A percentile compares a stretch with the other conserved stretches of the same genome.
Conservation (phyloP, 306 rosid genomes). For the Cercis canadensis region DNA sequence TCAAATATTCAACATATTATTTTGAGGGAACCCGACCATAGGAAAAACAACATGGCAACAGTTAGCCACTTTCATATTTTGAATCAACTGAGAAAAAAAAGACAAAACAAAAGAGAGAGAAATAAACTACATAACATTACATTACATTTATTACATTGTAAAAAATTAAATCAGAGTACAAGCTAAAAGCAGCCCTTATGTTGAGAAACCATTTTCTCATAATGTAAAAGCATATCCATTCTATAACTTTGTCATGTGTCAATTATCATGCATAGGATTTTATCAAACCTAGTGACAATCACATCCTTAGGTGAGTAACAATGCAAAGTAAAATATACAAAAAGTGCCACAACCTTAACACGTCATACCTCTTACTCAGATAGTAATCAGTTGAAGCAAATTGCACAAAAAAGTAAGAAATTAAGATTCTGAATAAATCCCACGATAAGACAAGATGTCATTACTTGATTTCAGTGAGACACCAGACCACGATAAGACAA, state of each 20-base stretch:
- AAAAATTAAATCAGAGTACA: background rate
- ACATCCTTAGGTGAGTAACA: background rate
- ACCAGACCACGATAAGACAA: background rate
- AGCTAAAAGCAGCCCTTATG: no score
- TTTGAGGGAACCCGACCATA: background rate
- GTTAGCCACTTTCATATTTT: background rate
- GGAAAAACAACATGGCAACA: background rate
- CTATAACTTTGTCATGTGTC: background rate
- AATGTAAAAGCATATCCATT: background rate
- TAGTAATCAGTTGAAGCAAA: background rate
- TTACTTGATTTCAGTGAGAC: conserved; percentile 36
- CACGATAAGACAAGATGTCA: background rate
- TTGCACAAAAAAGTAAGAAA: background rate
- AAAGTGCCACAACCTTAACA: background rate
- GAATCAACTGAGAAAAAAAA: background rate
- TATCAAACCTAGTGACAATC: background rate
- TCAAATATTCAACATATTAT: background rate
- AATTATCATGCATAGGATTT: background rate
- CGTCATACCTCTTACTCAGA: background rate
- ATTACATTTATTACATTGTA: no score
- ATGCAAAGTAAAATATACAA: background rate
- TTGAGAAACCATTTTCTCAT: background rate
- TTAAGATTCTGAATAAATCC: background rate
- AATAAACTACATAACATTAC: conserved; percentile 3
- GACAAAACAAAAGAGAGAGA: background rate